A percentile compares a stretch with the other conserved stretches of the same genome.
phyloP scores from a whole-genome alignment of 108 stramenopile species.

The Fistulifera pelliculosa region DNA sequence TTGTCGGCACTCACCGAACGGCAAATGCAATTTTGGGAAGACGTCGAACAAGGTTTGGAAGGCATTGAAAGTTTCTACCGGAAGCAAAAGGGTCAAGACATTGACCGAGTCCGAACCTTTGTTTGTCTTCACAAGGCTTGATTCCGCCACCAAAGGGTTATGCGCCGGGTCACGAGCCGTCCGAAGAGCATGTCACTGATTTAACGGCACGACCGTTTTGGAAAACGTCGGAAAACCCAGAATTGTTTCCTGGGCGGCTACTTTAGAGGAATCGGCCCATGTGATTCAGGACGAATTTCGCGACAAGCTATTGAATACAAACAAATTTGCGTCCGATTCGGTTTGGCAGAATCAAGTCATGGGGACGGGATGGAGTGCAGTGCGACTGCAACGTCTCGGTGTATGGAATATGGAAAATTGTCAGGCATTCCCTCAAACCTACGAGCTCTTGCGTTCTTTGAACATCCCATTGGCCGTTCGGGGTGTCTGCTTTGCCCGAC shows the following conservation, averaged over 20 bases:
- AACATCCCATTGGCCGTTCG: conserved; percentile 87
- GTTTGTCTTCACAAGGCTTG: conserved; percentile 46
- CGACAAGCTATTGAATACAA: conserved; percentile 29
- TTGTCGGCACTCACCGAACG: conserved; percentile 38
- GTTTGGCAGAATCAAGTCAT: conserved; percentile 83
- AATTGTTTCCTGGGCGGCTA: conserved; percentile 77
- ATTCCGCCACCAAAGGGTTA: conserved; percentile 35
- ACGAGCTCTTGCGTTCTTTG: conserved; percentile 55
- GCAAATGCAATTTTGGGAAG: conserved; percentile 83
- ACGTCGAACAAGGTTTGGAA: conserved; percentile 66
- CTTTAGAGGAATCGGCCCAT: conserved; percentile 60
- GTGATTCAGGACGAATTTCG: conserved; percentile 79
- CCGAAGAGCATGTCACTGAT: conserved; percentile 83
- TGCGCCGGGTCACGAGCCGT: conserved; percentile 64
- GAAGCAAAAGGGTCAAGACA: conserved; percentile 36
- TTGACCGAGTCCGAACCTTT: conserved; percentile 60
- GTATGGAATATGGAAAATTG: conserved; percentile 86
- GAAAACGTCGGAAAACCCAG: conserved; percentile 31
- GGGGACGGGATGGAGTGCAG: conserved; percentile 87
- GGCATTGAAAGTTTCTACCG: conserved; percentile 55
- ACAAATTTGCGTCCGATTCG: conserved; percentile 58
- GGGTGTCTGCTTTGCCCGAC: conserved; percentile 91
- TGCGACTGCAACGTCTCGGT: conserved; percentile 84
- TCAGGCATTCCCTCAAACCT: conserved; percentile 76
- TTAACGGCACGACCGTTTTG: conserved; percentile 87